Evolutionary conservation across 2,329 filamentous ascomycete species (phyloP).

Genomic region (Simplicillium sp.): DNA sequence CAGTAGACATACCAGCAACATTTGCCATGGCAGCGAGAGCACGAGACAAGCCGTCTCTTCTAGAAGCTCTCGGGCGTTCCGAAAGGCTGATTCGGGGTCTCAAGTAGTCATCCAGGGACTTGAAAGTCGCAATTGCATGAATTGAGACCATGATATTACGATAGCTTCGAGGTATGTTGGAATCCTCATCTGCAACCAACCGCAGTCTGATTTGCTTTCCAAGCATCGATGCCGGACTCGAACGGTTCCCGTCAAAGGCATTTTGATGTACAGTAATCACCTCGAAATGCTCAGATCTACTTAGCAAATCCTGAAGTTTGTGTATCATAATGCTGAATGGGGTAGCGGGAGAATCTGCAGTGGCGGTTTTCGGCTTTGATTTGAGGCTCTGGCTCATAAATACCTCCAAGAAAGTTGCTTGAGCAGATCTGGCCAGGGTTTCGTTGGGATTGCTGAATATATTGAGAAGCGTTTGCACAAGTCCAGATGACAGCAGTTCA

Average conservation of each 20-base stretch:
- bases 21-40: constrained; percentile 71
- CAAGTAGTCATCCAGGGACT: constrained; percentile 90
- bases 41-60: constrained; percentile 56
- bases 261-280: constrained; percentile 94
- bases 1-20: constrained; percentile 49
- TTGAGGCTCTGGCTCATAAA: constrained; percentile 77
- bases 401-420: constrained; percentile 77
- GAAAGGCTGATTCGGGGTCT: constrained; percentile 77
- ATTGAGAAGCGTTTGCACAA: constrained; percentile 75
- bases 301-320: constrained; percentile 92
- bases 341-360: constrained; percentile 61
- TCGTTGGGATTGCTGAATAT: constrained; percentile 69
- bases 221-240: constrained; percentile 89
- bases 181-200: constrained; percentile 80
- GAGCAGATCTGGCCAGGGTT: constrained; percentile 53
- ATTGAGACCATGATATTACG: constrained; percentile 97
- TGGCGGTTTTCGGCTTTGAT: constrained; percentile 54
- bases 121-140: constrained; percentile 96
- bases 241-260: constrained; percentile 79
- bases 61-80: constrained; percentile 54
- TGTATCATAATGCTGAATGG: constrained; percentile 85
- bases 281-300: constrained; percentile 95
- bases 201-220: constrained; percentile 90
- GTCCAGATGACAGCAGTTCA: constrained; percentile 80
- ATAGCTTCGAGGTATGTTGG: constrained; percentile 79